Percentiles rank a stretch among this genome's conserved stretches.
Evolutionary conservation across 2,329 filamentous ascomycete species (phyloP).

Genomic region (Sphaceloma murrayae): DNA sequence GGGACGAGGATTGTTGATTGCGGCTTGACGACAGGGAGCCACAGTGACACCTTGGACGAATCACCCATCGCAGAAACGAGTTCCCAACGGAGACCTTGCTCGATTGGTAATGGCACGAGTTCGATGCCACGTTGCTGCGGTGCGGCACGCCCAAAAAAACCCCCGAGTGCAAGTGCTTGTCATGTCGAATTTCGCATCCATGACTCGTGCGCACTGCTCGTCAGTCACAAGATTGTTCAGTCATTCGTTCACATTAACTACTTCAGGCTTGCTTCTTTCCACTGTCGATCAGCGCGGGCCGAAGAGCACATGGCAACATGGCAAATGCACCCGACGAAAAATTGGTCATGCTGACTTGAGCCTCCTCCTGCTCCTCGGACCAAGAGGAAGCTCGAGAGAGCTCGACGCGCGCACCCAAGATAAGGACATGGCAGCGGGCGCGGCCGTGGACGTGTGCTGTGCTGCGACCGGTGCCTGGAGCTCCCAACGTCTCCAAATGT

Average conservation of each 20-base stretch:
- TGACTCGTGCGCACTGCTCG: too few species aligned
- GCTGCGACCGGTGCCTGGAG: too few species aligned
- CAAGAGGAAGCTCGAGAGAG: neutral
- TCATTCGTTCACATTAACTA: too few species aligned
- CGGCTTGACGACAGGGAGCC: too few species aligned
- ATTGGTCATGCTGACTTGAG: slow-evolving; percentile 2
- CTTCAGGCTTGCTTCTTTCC: slow-evolving; percentile 6
- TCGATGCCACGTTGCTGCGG: slow-evolving; percentile 13
- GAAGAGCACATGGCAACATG: slow-evolving; percentile 14
- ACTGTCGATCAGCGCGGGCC: slow-evolving; percentile 11
- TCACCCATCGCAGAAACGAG: neutral
- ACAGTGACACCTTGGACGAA: slow-evolving; percentile 2
- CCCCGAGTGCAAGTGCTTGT: slow-evolving; percentile 4
- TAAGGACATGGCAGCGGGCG: too few species aligned
- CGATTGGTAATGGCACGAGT: slow-evolving; percentile 6
- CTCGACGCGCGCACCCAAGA: too few species aligned
- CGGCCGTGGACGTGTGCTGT: too few species aligned
- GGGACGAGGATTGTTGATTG: too few species aligned
- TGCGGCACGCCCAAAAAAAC: slow-evolving; percentile 1
- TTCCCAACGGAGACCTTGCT: slow-evolving; percentile 10
- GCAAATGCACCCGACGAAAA: too few species aligned
- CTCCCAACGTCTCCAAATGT: too few species aligned
- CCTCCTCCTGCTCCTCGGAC: neutral
- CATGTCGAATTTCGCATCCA: neutral
- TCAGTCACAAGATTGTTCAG: too few species aligned